Conservation (phyloP, 2,329 filamentous ascomycete species). For the Colletotrichum lupini region DNA sequence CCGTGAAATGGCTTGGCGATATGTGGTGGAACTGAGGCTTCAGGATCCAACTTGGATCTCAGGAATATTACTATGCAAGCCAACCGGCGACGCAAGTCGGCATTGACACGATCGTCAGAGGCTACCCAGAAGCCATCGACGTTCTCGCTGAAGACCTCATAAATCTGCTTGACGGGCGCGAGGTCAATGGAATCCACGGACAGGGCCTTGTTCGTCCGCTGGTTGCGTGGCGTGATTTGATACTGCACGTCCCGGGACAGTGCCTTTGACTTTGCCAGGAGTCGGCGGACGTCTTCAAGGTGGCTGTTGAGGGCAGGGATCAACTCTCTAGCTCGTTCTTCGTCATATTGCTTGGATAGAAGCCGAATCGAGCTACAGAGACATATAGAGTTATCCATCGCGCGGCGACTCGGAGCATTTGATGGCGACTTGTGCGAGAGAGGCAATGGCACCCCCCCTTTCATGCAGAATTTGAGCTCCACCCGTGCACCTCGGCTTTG, state of each 20-base stretch:
- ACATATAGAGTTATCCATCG: conserved; percentile 13
- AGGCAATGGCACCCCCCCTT: neutral
- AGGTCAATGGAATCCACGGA: conserved; percentile 37
- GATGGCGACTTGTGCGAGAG: neutral
- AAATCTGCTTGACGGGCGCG: conserved; percentile 32
- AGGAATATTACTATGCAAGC: conserved; percentile 45
- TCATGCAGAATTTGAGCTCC: neutral
- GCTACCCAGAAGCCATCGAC: conserved; percentile 40
- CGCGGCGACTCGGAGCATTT: neutral
- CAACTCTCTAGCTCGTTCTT: conserved; percentile 37
- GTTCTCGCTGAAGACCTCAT: conserved; percentile 30
- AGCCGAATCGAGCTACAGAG: conserved; percentile 40
- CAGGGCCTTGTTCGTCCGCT: conserved; percentile 45
- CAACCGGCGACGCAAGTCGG: conserved; percentile 43
- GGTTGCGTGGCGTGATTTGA: conserved; percentile 43
- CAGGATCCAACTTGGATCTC: conserved; percentile 40
- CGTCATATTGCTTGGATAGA: conserved; percentile 39
- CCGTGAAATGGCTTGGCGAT: conserved; percentile 39
- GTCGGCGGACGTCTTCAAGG: conserved; percentile 38
- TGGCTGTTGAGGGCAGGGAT: conserved; percentile 42
- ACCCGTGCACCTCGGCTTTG: neutral
- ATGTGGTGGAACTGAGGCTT: conserved; percentile 37
- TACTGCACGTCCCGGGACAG: conserved; percentile 44
- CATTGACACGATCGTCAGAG: conserved; percentile 27
- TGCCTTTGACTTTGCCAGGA: conserved; percentile 43